Percentiles rank a stretch among this genome's conserved stretches.
Conservation (phyloP, 257 asterid species). For the Linderniella brevidens region DNA sequence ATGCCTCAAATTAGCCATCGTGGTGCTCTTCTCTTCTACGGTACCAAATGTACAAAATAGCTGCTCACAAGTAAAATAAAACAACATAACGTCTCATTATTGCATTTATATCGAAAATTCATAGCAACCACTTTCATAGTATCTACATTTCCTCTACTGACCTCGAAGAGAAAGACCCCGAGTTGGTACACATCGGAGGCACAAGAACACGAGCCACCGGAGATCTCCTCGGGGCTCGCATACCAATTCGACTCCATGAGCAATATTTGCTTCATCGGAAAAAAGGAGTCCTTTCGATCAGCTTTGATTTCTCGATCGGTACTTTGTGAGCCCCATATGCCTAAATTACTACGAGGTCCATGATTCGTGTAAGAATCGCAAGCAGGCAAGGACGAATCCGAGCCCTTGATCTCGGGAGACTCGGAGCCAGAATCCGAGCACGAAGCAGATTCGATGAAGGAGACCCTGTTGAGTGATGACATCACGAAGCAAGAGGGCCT, state of each 20-base stretch:
- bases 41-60: conserved; percentile 61
- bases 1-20: conserved; percentile 77
- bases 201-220: conserved; percentile 39
- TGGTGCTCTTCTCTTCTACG: conserved; percentile 53
- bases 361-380: conserved; percentile 9
- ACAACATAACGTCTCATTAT: not conserved
- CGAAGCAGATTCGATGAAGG: conserved; percentile 84
- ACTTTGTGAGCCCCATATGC: conserved; percentile 14
- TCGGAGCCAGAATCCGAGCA: conserved; percentile 69
- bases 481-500: conserved; percentile 85
- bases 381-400: conserved; percentile 16
- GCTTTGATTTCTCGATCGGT: conserved; percentile 17
- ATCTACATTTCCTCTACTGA: conserved; percentile 8
- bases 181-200: conserved; percentile 86
- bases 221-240: conserved; percentile 62
- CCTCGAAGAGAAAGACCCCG: conserved; percentile 94
- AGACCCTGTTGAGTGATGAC: conserved; percentile 63
- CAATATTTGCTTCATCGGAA: conserved; percentile 80
- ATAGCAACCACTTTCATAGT: not conserved
- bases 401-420: conserved; percentile 30
- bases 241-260: conserved; percentile 78
- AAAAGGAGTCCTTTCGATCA: conserved; percentile 39
- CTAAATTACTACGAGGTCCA: conserved; percentile 4
- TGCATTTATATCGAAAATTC: not conserved
- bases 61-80: conserved; percentile 28